These are phyloP conservation scores for Pseudogymnoascus sp. DNA, from an alignment of 2,329 filamentous ascomycete genomes.

Conservation along the genomic window DNA sequence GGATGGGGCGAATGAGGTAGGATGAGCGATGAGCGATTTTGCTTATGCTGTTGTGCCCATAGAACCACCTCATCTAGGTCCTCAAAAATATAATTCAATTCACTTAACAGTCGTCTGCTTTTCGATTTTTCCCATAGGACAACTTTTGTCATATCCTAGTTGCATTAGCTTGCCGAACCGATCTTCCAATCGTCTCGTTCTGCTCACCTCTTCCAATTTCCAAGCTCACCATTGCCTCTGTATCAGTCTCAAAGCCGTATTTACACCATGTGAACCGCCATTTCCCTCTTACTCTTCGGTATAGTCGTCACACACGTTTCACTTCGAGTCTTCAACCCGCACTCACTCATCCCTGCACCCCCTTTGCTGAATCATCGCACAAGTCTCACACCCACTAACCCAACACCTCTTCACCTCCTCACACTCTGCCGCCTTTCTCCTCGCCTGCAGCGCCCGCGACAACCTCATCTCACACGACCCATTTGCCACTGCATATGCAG, in stretches of 20 bases:
- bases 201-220: not conserved
- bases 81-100: constrained; percentile 2
- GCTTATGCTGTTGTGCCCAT: not conserved
- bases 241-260: not conserved
- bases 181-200: not conserved
- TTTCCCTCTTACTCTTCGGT: not conserved
- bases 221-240: not conserved
- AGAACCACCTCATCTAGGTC: not conserved
- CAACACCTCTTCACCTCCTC: not conserved
- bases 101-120: no score
- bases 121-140: not conserved
- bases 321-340: not conserved
- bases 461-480: not conserved
- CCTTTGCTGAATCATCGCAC: not conserved
- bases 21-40: not conserved
- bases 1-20: not conserved
- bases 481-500: not conserved
- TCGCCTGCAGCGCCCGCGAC: not conserved
- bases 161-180: constrained; percentile 24
- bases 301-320: not conserved
- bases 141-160: not conserved
- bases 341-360: not conserved
- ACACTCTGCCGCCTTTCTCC: not conserved
- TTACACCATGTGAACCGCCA: not conserved
- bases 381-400: not conserved